A percentile compares a stretch with the other conserved stretches of the same genome.
These are phyloP conservation scores for Silene noctiflora DNA, from an alignment of 179 eudicot genomes.

Conservation along the genomic window DNA sequence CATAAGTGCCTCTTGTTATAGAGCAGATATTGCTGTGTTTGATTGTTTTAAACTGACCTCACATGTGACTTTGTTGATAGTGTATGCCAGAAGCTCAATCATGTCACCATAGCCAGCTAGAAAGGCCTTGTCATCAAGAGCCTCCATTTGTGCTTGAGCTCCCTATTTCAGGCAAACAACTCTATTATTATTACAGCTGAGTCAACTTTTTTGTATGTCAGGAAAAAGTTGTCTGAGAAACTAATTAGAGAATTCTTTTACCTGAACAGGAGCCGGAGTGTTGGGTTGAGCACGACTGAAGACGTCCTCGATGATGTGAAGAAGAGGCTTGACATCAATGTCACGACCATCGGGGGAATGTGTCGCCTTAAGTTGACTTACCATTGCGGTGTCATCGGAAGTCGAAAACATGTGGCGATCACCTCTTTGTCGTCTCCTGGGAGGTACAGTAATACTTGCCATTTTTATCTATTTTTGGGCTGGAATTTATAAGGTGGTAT, in stretches of 20 bases:
- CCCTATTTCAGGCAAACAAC: constrained; percentile 25
- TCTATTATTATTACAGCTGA: neutral
- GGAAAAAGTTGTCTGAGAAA: neutral
- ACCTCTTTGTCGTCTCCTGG: constrained; percentile 36
- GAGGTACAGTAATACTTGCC: constrained; percentile 33
- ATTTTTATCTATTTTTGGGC: constrained; percentile 16
- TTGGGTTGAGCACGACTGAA: constrained; percentile 41
- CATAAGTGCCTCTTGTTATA: neutral
- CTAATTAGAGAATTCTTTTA: constrained; percentile 13
- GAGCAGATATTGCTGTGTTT: neutral
- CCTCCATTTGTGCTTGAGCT: constrained; percentile 37
- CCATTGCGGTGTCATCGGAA: constrained; percentile 57
- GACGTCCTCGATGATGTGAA: constrained; percentile 58
- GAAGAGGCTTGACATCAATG: constrained; percentile 50
- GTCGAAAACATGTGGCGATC: constrained; percentile 47
- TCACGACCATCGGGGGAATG: constrained; percentile 69
- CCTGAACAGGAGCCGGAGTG: constrained; percentile 36
- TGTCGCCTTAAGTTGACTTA: constrained; percentile 51
- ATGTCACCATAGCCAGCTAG: constrained; percentile 44
- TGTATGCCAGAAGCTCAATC: constrained; percentile 53
- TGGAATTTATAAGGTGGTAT: neutral
- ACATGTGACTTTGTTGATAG: constrained; percentile 55
- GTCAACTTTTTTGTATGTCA: neutral
- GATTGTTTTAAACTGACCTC: constrained; percentile 43
- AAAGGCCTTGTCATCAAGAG: constrained; percentile 41